These are phyloP conservation scores for Verbena officinalis DNA, from an alignment of 257 asterid genomes.

Conservation along the genomic window DNA sequence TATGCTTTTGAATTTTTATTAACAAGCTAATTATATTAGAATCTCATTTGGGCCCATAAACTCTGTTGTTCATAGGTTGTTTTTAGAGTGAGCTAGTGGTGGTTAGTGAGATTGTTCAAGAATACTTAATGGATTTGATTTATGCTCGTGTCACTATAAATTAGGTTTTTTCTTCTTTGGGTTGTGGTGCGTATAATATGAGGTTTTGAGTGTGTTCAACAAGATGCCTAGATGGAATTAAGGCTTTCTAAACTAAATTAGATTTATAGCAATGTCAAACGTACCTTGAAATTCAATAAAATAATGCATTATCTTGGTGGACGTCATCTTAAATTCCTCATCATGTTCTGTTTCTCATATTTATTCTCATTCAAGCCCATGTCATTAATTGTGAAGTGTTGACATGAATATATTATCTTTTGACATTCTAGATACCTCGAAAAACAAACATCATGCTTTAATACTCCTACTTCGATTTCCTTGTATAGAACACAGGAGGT, in stretches of 20 bases:
- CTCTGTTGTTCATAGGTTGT: constrained; percentile 9
- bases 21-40: neutral
- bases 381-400: constrained; percentile 16
- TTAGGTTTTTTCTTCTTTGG: neutral
- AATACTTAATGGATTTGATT: neutral
- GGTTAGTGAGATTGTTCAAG: neutral
- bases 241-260: neutral
- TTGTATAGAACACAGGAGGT: neutral
- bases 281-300: neutral
- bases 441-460: neutral
- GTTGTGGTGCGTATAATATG: neutral
- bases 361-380: constrained; percentile 1
- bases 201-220: constrained; percentile 14
- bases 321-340: constrained; percentile 9
- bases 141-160: neutral
- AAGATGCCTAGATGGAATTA: neutral
- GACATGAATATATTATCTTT: constrained; percentile 10
- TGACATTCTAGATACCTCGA: constrained; percentile 12
- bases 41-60: neutral
- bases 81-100: constrained; percentile 5
- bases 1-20: constrained; percentile 17
- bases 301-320: neutral
- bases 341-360: neutral
- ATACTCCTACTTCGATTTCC: neutral
- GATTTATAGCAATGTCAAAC: neutral